Base-by-base conservation (phyloP, 2,329 filamentous ascomycete species). In the Dryadomyces quercus-mongolicae region DNA sequence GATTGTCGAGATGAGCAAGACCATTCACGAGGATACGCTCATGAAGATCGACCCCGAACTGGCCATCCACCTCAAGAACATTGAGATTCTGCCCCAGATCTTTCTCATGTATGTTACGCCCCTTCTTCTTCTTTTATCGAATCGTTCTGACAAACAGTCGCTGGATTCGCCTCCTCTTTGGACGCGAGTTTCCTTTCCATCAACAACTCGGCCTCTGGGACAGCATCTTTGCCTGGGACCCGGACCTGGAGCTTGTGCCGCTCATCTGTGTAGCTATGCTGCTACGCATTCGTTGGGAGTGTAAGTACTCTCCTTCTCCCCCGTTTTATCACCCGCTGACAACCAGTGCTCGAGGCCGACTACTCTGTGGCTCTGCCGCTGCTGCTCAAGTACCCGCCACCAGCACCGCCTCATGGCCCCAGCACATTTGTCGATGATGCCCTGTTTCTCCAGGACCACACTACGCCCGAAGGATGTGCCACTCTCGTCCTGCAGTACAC, bases 231-330 rank as follows among this genome's bases (percentile, higher is more conserved):
- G 87, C 91, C 2, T 82, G 94, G 62, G 91, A 95, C 62, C 78
- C 92, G 8, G 77, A 80, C 0, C 70, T 95, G 31, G 82, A 90
- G 51, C 72, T 97, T 36, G 82, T 97, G 60, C 89, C 97, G 64
- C 76, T 93, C 54, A 84, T 96, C n/a, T 96, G 91, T 61, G 82
- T 96, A 52, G 85, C 90, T 6, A 97, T 98, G 91, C 74, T 98
- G 22, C 74, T 98, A 48, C 81, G 93, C 51, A 89, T 97, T 61
- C 82, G 92, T 55, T 96, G 91, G 91, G 81, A 91, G 61, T 72
- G 88, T 93, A 71, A 73, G 85, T 69, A 4, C 25, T 9, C 38
- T 15, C 16, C 21, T 15, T 22, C 31, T 43, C 5, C 15, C 9
- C 2, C 48, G 21, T 40, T 12, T 4, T 13, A 31, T 5, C 47